These are phyloP conservation scores for Cercophora samala DNA, from an alignment of 495 filamentous ascomycete genomes.

Conservation along the genomic window DNA sequence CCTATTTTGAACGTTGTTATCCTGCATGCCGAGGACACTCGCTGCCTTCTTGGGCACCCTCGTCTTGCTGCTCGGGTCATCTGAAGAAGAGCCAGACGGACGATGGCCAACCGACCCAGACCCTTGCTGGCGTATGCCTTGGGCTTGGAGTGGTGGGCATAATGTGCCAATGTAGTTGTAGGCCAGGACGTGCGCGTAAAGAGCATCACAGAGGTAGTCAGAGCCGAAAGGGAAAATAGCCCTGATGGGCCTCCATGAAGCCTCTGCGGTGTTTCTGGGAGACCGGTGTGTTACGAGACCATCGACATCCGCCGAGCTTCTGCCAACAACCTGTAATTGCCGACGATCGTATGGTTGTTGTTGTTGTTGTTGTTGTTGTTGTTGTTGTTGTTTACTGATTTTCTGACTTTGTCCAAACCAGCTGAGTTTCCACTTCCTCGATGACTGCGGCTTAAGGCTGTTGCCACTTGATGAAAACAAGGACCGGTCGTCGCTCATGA, in stretches of 20 bases:
- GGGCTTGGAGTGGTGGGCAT: constrained; percentile 26
- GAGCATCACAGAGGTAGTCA: constrained; percentile 55
- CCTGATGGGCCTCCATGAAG: constrained; percentile 49
- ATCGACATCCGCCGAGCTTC: background rate
- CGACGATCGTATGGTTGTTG: constrained; percentile 12
- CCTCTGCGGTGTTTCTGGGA: background rate
- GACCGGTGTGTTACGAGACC: background rate
- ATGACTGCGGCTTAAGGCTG: constrained; percentile 5
- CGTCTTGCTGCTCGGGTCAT: constrained; percentile 21
- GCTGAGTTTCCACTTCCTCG: constrained; percentile 28
- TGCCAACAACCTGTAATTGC: constrained; percentile 7
- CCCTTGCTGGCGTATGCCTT: constrained; percentile 5
- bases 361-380: constrained; percentile 14
- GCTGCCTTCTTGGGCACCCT: constrained; percentile 42
- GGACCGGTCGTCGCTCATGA: constrained; percentile 18
- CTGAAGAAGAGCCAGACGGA: constrained; percentile 11
- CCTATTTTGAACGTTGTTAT: background rate
- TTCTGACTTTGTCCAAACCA: constrained; percentile 21
- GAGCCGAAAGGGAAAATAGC: constrained; percentile 56
- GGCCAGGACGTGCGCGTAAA: constrained; percentile 63
- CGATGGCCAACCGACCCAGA: background rate
- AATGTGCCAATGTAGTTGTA: constrained; percentile 57
- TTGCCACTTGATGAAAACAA: constrained; percentile 21
- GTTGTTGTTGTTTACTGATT: constrained; percentile 15
- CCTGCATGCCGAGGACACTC: constrained; percentile 38